Evolutionary conservation across 2,329 filamentous ascomycete genomes (phyloP).

Genomic region (Claviceps arundinis): DNA sequence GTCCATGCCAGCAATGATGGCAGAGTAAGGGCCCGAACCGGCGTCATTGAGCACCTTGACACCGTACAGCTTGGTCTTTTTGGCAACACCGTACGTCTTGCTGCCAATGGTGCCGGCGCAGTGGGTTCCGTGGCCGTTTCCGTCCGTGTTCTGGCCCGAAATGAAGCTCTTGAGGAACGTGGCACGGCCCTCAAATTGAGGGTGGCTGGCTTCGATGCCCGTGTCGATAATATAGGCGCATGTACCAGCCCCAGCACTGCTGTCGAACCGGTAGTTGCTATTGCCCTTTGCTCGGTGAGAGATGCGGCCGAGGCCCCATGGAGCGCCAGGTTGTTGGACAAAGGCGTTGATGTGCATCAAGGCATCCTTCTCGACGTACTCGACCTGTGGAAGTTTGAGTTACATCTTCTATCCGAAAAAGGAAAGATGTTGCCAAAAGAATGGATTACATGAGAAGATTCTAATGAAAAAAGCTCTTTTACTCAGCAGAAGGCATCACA

Average conservation of each 20-base stretch:
- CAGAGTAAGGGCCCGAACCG: conserved; percentile 21
- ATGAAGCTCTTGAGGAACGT: conserved; percentile 19
- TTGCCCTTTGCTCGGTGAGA: conserved; percentile 19
- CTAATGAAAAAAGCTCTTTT: too few species aligned
- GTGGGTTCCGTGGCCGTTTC: conserved; percentile 29
- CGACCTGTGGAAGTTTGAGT: conserved; percentile 11
- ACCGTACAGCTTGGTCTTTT: conserved; percentile 27
- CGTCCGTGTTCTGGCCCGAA: conserved; percentile 13
- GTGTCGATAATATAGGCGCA: conserved; percentile 35
- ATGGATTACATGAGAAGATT: too few species aligned
- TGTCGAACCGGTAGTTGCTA: conserved; percentile 25
- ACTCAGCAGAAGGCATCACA: background rate
- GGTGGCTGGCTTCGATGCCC: conserved; percentile 25
- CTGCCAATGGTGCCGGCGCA: conserved; percentile 22
- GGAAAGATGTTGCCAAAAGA: too few species aligned
- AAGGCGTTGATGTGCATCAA: conserved; percentile 12
- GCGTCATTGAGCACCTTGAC: conserved; percentile 31
- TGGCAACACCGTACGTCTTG: conserved; percentile 25
- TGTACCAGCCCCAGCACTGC: conserved; percentile 25
- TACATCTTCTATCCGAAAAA: too few species aligned
- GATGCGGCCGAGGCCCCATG: conserved; percentile 21
- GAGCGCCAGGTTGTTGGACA: conserved; percentile 10
- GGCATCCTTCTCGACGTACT: conserved; percentile 25
- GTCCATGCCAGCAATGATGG: conserved; percentile 32
- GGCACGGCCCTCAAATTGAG: conserved; percentile 22